Conservation (phyloP, 1,139 yeast genomes). For the Geotrichum histeridarum region DNA sequence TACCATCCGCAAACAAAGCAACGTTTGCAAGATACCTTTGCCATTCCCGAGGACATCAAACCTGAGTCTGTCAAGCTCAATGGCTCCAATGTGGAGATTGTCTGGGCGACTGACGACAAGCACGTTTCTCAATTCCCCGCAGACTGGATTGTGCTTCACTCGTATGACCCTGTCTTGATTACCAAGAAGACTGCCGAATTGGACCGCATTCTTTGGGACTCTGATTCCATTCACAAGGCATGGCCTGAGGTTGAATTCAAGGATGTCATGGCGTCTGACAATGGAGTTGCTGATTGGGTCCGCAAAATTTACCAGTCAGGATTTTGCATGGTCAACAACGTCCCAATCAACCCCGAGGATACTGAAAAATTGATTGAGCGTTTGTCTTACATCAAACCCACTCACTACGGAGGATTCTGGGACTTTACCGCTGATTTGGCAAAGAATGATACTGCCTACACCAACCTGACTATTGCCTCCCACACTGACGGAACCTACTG, state of each 20-base stretch:
- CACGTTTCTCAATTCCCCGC: slow-evolving; percentile 48
- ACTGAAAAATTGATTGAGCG: slow-evolving; percentile 58
- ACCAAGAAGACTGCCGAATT: slow-evolving; percentile 33
- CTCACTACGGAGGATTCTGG: slow-evolving; percentile 82
- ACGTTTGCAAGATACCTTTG: slow-evolving; percentile 55
- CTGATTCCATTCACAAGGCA: slow-evolving; percentile 41
- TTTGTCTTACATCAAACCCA: slow-evolving; percentile 60
- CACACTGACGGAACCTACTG: slow-evolving; percentile 81
- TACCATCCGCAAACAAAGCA: slow-evolving; percentile 60
- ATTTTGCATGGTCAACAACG: slow-evolving; percentile 58
- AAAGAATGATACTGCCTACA: slow-evolving; percentile 71
- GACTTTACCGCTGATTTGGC: slow-evolving; percentile 70
- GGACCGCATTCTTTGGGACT: slow-evolving; percentile 45
- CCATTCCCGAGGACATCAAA: slow-evolving; percentile 46
- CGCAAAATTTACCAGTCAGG: slow-evolving; percentile 57
- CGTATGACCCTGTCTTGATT: slow-evolving; percentile 52
- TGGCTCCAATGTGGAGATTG: slow-evolving; percentile 32
- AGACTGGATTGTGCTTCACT: slow-evolving; percentile 55
- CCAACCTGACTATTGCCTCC: slow-evolving; percentile 59
- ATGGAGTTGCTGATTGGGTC: slow-evolving; percentile 56
- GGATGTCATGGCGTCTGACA: slow-evolving; percentile 45
- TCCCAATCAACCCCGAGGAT: slow-evolving; percentile 58
- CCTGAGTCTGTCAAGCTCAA: slow-evolving; percentile 32
- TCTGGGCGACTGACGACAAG: slow-evolving; percentile 45
- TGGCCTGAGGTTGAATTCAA: slow-evolving; percentile 52